These are phyloP conservation scores for Exophiala lecanii-corni DNA, from an alignment of 2,329 filamentous ascomycete species.

Conservation along the genomic window DNA sequence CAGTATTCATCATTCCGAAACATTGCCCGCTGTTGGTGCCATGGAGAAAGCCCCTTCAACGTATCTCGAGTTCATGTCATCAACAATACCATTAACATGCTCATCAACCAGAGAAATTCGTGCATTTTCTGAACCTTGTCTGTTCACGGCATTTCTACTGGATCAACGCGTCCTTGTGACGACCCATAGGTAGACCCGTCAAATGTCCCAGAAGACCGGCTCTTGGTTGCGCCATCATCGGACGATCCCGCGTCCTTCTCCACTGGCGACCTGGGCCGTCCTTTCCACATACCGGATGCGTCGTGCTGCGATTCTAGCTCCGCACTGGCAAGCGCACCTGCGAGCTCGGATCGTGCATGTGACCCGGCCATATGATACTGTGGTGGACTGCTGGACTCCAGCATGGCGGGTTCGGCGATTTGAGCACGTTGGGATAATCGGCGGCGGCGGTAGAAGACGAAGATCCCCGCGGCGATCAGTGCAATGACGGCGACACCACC, in stretches of 20 bases:
- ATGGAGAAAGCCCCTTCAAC: no score
- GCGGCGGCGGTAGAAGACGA: constrained; percentile 16
- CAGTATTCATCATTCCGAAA: no score
- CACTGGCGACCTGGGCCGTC: constrained; percentile 1
- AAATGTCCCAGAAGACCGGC: not conserved
- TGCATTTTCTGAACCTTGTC: no score
- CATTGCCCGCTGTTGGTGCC: no score
- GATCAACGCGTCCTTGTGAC: constrained; percentile 6
- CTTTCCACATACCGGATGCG: not conserved
- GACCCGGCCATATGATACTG: constrained; percentile 6
- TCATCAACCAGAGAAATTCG: no score
- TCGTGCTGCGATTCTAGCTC: constrained; percentile 6
- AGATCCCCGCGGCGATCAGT: constrained; percentile 9
- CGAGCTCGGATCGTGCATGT: constrained; percentile 6
- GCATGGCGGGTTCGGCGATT: not conserved
- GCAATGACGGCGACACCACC: constrained; percentile 17
- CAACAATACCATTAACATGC: no score
- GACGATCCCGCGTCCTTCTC: constrained; percentile 12
- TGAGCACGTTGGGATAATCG: constrained; percentile 3
- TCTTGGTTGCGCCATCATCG: constrained; percentile 2
- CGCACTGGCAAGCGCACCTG: constrained; percentile 4
- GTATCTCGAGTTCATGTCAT: no score
- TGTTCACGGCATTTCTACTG: constrained; percentile 9
- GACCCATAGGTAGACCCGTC: no score
- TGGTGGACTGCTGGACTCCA: constrained; percentile 10